Percentiles rank a stretch among this genome's conserved stretches.
phyloP scores from a whole-genome alignment of 495 filamentous ascomycete species.

The Trichocladium uniseriatum region DNA sequence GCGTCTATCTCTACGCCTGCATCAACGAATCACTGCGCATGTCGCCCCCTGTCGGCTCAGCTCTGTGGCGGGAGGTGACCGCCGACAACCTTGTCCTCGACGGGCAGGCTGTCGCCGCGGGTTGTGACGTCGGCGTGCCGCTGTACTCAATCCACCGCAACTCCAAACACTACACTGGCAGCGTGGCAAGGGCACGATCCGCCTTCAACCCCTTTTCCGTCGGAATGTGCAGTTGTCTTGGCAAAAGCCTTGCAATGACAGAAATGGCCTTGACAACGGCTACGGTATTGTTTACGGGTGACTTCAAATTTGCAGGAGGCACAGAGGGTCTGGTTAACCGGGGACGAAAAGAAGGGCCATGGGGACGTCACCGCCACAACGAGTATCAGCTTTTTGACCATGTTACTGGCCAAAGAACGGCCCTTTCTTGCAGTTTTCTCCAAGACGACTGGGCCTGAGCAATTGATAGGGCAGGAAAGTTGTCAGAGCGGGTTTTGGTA shows the following conservation, averaged over 20 bases:
- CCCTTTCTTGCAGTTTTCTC: constrained; percentile 30
- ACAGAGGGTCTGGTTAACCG: background rate
- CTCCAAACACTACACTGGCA: constrained; percentile 26
- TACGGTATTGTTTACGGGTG: constrained; percentile 25
- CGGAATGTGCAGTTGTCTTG: constrained; percentile 49
- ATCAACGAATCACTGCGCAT: constrained; percentile 66
- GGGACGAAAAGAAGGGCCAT: background rate
- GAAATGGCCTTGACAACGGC: constrained; percentile 46
- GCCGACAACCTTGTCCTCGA: constrained; percentile 51
- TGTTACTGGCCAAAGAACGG: constrained; percentile 34
- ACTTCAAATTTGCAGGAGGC: constrained; percentile 10
- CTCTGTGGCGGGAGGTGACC: constrained; percentile 52
- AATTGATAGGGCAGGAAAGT: background rate
- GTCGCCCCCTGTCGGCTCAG: constrained; percentile 51
- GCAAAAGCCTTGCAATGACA: constrained; percentile 48
- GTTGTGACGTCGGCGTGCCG: constrained; percentile 43
- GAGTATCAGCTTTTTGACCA: constrained; percentile 35
- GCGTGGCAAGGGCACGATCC: constrained; percentile 4
- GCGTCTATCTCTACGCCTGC: constrained; percentile 48
- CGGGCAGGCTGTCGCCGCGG: constrained; percentile 42
- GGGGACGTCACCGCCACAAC: constrained; percentile 18
- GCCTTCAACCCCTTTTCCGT: constrained; percentile 52
- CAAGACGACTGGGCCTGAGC: background rate
- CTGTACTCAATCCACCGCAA: constrained; percentile 50
- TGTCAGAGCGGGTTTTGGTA: too few species aligned